Percentiles rank a stretch among this genome's conserved stretches.
Evolutionary conservation across 768 basidiomycete genomes (phyloP).

Genomic region (Mycena belliarum): DNA sequence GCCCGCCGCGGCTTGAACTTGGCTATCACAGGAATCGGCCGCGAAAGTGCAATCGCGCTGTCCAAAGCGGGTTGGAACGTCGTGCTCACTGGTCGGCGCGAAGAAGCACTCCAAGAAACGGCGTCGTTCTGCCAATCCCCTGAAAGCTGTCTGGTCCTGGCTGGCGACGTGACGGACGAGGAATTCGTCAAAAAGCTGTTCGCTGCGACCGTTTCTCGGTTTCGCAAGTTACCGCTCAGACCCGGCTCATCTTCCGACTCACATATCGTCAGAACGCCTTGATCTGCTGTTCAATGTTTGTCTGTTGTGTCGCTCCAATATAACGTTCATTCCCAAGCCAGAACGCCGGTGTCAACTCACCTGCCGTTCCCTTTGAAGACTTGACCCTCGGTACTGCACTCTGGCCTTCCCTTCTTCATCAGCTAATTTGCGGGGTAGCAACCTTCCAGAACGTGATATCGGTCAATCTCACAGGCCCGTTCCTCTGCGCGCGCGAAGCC

Average conservation of each 20-base stretch:
- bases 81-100: conserved; percentile 64
- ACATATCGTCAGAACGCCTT: conserved; percentile 47
- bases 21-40: conserved; percentile 65
- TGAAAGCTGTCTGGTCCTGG: conserved; percentile 42
- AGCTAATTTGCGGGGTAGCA: conserved; percentile 25
- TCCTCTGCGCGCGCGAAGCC: conserved; percentile 78
- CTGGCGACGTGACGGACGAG: conserved; percentile 69
- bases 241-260: not conserved
- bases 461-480: conserved; percentile 72
- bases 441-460: conserved; percentile 66
- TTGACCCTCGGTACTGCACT: conserved; percentile 43
- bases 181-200: conserved; percentile 65
- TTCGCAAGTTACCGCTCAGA: conserved; percentile 43
- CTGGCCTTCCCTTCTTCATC: not conserved
- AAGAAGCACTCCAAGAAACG: conserved; percentile 60
- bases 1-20: not conserved
- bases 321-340: conserved; percentile 29
- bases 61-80: conserved; percentile 70
- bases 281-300: conserved; percentile 83
- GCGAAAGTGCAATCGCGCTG: conserved; percentile 66
- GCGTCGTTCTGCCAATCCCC: conserved; percentile 38
- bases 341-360: conserved; percentile 73
- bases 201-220: conserved; percentile 47
- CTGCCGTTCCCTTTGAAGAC: conserved; percentile 56
- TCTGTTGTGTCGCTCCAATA: not conserved